Percentiles rank a stretch among this genome's conserved stretches.
These are phyloP conservation scores for Fragilaria crotonensis DNA, from an alignment of 108 stramenopile genomes.

Conservation along the genomic window DNA sequence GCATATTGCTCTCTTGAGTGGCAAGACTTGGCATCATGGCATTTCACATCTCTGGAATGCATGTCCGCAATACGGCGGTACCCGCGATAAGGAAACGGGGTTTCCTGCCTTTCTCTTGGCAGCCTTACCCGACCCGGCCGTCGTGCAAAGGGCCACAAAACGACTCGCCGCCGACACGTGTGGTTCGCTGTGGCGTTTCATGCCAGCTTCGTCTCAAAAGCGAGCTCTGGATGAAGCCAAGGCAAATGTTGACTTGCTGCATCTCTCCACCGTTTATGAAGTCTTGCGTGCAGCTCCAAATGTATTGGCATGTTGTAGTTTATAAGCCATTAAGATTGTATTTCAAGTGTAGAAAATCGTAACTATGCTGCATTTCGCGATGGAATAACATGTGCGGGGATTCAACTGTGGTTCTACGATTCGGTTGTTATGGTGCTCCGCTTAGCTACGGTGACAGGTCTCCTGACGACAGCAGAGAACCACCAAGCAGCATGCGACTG, in stretches of 20 bases:
- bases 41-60: background rate
- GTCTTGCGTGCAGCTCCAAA: conserved; percentile 9
- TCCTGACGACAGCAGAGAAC: no score
- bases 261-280: conserved; percentile 8
- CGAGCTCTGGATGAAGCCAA: background rate
- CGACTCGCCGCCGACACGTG: background rate
- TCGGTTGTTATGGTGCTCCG: no score
- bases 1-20: conserved; percentile 9
- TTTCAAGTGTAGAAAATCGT: no score
- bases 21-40: conserved; percentile 5
- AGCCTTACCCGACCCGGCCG: background rate
- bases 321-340: no score
- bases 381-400: no score
- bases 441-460: no score
- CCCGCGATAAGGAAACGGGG: background rate
- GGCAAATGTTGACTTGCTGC: background rate
- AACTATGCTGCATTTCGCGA: no score
- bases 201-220: background rate
- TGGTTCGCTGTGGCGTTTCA: conserved; percentile 4
- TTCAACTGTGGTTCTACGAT: no score
- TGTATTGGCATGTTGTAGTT: no score
- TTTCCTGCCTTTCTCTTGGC: conserved; percentile 8
- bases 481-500: conserved; percentile 72
- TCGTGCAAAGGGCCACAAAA: background rate
- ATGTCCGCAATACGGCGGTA: conserved; percentile 2